phyloP scores from a whole-genome alignment of 2,329 filamentous ascomycete species.

The Paecilomyces fulvus region DNA sequence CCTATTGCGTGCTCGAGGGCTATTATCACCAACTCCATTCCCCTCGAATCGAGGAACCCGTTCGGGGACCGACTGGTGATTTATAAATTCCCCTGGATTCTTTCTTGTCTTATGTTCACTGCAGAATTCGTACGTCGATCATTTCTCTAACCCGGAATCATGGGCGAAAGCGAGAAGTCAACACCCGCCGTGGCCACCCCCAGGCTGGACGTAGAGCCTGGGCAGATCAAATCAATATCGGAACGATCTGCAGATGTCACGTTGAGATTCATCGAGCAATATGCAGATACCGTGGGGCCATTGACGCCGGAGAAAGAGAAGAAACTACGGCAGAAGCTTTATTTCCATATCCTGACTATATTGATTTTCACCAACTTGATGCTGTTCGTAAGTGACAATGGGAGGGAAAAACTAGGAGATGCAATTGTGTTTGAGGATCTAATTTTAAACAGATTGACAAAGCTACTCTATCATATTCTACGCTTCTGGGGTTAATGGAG shows the following conservation, averaged over 20 bases:
- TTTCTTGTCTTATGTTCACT: not conserved
- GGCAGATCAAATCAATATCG: not conserved
- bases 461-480: slow-evolving; percentile 32
- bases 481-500: slow-evolving; percentile 35
- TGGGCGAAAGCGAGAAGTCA: not conserved
- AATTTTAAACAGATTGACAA: slow-evolving; percentile 28
- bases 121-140: not conserved
- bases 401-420: not conserved
- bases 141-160: not conserved
- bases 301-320: slow-evolving; percentile 25
- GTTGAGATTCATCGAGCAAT: slow-evolving; percentile 25
- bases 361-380: slow-evolving; percentile 28
- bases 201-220: not conserved
- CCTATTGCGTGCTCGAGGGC: not conserved
- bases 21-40: not conserved
- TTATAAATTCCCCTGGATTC: not conserved
- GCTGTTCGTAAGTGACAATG: slow-evolving; percentile 25
- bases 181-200: not conserved
- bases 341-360: slow-evolving; percentile 23
- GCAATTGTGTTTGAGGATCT: not conserved
- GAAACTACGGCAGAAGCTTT: slow-evolving; percentile 25
- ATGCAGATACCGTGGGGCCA: slow-evolving; percentile 22
- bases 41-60: not conserved
- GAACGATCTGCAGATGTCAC: slow-evolving; percentile 28
- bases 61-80: not conserved